Base-by-base conservation (phyloP, 345 rosid genomes). In the Citrus glauca region DNA sequence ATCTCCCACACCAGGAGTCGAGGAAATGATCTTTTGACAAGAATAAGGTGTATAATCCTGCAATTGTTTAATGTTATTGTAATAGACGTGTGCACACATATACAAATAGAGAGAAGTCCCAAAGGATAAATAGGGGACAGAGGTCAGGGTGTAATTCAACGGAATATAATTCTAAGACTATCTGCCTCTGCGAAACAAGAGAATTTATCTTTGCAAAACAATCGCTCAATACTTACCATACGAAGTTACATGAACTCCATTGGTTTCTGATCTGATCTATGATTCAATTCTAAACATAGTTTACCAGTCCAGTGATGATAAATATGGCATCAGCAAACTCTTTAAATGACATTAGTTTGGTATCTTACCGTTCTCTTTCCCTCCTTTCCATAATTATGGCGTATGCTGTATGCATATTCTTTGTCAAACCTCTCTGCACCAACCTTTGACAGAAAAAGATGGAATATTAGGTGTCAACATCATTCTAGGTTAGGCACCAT, bases 11-110 rank as follows among this genome's bases (percentile, higher is more conserved):
- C 94, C 90, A 82, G 98, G 98, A 72, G 92, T 90, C 63, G 84
- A 87, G 38, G 90, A 87, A 70, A 94, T 94, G 74, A 90, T 84
- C 81, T 91, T 96, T 80, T 90, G 97, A 87, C 98, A 96, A 77
- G 97, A 90, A 88, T 88, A 94, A 80, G 99, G 98, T 53, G 97
- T 92, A 82, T 94, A 94, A 85, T 96, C 99, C 99, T 94, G 92
- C 82, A 86, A 78, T 70, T 62, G 66, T 45, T 45, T 4, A 45
- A 13, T 45, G 17, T 45, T 45, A 16, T 45, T 45, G 50, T 38
- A 74, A 82, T 35, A 68, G 45, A 32, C 3, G 33, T 14, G 5
- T 37, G 13, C 24, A 17, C 30, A 7, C 33, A 7, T 27, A 19
- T 48, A 67, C 69, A 71, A 22, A 14, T 14, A 45, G 28, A 28